Percentiles rank a stretch among this genome's conserved stretches.
These are phyloP conservation scores for Colletotrichum incanum DNA, from an alignment of 2,329 filamentous ascomycete genomes.

Conservation along the genomic window DNA sequence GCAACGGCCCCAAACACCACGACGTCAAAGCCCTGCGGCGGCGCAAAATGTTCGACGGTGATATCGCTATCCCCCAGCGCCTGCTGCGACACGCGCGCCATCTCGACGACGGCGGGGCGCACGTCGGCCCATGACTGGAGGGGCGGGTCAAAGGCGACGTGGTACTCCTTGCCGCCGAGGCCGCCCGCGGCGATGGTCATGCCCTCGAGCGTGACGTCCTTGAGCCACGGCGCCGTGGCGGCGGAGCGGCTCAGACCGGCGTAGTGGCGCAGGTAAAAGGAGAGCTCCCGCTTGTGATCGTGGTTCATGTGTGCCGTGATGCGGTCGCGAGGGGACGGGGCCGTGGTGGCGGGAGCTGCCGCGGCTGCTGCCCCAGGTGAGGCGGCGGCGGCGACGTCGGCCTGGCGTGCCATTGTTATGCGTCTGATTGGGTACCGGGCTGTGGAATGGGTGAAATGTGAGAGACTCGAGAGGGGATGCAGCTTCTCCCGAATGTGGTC, in stretches of 20 bases:
- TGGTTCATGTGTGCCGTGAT: constrained; percentile 88
- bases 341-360: neutral
- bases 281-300: constrained; percentile 82
- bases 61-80: constrained; percentile 72
- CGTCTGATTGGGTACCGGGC: constrained; percentile 1
- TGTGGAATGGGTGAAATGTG: neutral
- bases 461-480: neutral
- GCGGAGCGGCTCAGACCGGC: constrained; percentile 68
- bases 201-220: constrained; percentile 74
- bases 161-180: constrained; percentile 60
- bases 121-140: constrained; percentile 79
- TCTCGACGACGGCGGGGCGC: constrained; percentile 79
- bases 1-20: constrained; percentile 69
- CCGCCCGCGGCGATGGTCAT: constrained; percentile 71
- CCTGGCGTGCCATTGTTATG: constrained; percentile 9
- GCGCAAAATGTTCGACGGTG: constrained; percentile 58
- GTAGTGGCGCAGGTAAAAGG: constrained; percentile 84
- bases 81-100: constrained; percentile 72
- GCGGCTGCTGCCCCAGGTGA: neutral
- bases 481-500: neutral
- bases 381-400: constrained; percentile 17
- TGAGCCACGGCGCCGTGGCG: constrained; percentile 72
- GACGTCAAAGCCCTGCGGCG: constrained; percentile 62
- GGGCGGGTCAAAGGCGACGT: constrained; percentile 78
- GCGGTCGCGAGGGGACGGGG: constrained; percentile 50